Evolutionary conservation across 1,284 basidiomycete species (phyloP).

Genomic region (Veloboletus limbatus): DNA sequence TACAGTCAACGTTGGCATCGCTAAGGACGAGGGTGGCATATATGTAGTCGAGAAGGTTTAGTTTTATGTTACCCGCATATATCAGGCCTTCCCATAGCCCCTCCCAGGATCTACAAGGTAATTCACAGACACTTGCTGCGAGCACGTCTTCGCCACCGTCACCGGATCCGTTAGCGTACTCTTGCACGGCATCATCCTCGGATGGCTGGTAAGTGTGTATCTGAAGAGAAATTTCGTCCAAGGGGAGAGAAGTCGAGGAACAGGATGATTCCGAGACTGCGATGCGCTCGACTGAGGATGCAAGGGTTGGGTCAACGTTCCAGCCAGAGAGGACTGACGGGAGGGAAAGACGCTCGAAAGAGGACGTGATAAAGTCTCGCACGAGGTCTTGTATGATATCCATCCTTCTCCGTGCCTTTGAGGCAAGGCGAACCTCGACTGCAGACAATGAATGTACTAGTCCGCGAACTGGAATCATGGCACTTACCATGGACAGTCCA

Average conservation of each 20-base stretch:
- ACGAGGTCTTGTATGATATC: slow-evolving; percentile 70
- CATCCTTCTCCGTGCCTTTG: slow-evolving; percentile 64
- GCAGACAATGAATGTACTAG: slow-evolving; percentile 1
- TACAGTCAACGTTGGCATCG: slow-evolving; percentile 85
- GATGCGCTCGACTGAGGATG: slow-evolving; percentile 75
- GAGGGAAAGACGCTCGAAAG: slow-evolving; percentile 59
- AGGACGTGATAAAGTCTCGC: slow-evolving; percentile 54
- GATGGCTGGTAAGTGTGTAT: slow-evolving; percentile 88
- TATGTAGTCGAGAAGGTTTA: slow-evolving; percentile 88
- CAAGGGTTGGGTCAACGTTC: slow-evolving; percentile 69
- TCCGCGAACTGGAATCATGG: background rate
- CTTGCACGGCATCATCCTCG: slow-evolving; percentile 69
- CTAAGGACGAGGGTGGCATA: slow-evolving; percentile 90
- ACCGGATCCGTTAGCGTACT: slow-evolving; percentile 68
- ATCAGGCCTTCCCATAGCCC: slow-evolving; percentile 91
- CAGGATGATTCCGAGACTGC: slow-evolving; percentile 69
- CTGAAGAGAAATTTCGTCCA: slow-evolving; percentile 61
- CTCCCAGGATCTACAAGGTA: slow-evolving; percentile 81
- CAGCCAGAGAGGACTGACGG: slow-evolving; percentile 71
- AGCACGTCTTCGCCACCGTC: slow-evolving; percentile 67
- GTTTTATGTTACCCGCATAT: slow-evolving; percentile 88
- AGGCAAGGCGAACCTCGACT: slow-evolving; percentile 83
- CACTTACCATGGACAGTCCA: slow-evolving; percentile 62
- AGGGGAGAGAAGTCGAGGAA: slow-evolving; percentile 49
- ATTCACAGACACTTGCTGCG: slow-evolving; percentile 82